Percentiles rank a stretch among this genome's conserved stretches.
Conservation (phyloP, 768 basidiomycete genomes). For the Naematelia aurantialba region DNA sequence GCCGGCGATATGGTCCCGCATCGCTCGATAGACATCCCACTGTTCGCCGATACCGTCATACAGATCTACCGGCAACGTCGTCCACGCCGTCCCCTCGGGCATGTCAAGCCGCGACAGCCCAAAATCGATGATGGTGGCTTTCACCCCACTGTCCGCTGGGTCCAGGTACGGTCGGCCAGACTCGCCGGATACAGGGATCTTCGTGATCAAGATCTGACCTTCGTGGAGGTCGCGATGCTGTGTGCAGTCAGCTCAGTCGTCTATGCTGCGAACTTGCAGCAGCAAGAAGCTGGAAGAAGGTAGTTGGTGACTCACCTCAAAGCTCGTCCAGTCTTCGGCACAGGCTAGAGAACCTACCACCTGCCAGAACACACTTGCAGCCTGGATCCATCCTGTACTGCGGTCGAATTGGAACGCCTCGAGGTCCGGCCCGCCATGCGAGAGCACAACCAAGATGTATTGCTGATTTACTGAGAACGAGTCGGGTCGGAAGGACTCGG, state of each 20-base stretch:
- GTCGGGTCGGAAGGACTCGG: conserved; percentile 73
- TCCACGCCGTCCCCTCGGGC: conserved; percentile 57
- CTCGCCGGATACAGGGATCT: not conserved
- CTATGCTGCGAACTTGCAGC: too few species aligned
- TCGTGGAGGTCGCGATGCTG: conserved; percentile 99
- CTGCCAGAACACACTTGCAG: conserved; percentile 87
- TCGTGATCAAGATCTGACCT: conserved; percentile 85
- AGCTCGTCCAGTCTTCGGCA: conserved; percentile 74
- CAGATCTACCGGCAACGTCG: conserved; percentile 72
- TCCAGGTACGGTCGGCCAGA: conserved; percentile 15
- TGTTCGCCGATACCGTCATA: conserved; percentile 91
- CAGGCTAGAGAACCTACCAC: conserved; percentile 69
- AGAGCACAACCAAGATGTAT: conserved; percentile 85
- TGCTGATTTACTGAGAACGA: conserved; percentile 60
- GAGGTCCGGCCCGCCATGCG: conserved; percentile 84
- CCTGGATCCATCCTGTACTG: conserved; percentile 69
- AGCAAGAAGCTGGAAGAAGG: too few species aligned
- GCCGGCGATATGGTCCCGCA: conserved; percentile 60
- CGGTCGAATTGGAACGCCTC: conserved; percentile 70
- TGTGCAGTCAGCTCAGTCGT: conserved; percentile 1
- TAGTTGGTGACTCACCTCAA: conserved; percentile 66
- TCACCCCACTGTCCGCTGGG: conserved; percentile 58
- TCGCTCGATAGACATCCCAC: conserved; percentile 89
- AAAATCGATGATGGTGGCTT: conserved; percentile 86
- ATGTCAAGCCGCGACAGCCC: conserved; percentile 79